These are phyloP conservation scores for Penicillium crystallinum DNA, from an alignment of 495 filamentous ascomycete species.

Conservation along the genomic window DNA sequence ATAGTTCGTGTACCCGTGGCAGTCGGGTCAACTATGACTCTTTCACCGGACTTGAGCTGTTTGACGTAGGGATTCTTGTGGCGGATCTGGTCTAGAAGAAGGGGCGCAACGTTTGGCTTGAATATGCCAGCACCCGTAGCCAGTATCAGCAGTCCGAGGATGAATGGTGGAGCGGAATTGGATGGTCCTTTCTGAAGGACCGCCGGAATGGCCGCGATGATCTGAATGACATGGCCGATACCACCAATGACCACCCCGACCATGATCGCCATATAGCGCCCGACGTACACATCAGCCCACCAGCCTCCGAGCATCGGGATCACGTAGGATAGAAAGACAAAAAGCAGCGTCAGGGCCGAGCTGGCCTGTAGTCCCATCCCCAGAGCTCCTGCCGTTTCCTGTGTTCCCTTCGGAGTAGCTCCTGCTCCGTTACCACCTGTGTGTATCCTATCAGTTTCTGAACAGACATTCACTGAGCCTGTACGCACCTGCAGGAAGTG, in stretches of 20 bases:
- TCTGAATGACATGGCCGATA: conserved; percentile 59
- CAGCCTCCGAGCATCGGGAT: conserved; percentile 56
- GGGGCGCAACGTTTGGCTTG: conserved; percentile 38
- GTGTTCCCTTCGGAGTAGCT: conserved; percentile 48
- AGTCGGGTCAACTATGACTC: conserved; percentile 38
- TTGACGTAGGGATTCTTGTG: conserved; percentile 28
- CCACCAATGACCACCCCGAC: conserved; percentile 60
- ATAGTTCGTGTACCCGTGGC: conserved; percentile 28
- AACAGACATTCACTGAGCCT: neutral
- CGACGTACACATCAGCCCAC: conserved; percentile 53
- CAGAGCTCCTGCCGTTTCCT: conserved; percentile 54
- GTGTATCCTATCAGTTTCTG: neutral
- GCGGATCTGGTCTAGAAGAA: conserved; percentile 31
- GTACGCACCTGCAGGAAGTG: conserved; percentile 39
- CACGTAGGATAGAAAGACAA: conserved; percentile 55
- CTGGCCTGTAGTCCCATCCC: conserved; percentile 54
- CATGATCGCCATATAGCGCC: conserved; percentile 50
- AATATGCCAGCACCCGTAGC: conserved; percentile 35
- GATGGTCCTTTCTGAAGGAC: conserved; percentile 48
- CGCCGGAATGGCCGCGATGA: conserved; percentile 54
- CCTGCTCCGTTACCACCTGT: conserved; percentile 57
- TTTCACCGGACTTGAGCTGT: conserved; percentile 32
- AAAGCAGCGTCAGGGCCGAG: conserved; percentile 55
- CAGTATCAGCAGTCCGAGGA: conserved; percentile 46
- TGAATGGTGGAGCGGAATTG: conserved; percentile 51